These are phyloP conservation scores for Cucurbita ficifolia DNA, from an alignment of 306 rosid genomes.

Conservation along the genomic window DNA sequence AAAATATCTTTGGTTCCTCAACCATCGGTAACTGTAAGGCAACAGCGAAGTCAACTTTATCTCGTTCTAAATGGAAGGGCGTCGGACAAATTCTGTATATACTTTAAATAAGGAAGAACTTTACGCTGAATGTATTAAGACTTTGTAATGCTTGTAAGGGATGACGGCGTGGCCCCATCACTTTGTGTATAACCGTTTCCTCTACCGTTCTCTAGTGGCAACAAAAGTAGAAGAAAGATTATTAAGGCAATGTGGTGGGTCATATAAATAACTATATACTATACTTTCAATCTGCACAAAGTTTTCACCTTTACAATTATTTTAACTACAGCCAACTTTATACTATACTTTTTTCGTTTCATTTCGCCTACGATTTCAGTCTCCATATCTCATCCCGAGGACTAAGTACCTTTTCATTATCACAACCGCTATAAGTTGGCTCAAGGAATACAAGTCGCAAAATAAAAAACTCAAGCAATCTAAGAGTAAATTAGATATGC, in stretches of 20 bases:
- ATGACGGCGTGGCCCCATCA: slow-evolving; percentile 68
- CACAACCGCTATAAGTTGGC: neutral
- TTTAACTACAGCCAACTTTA: neutral
- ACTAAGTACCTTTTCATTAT: neutral
- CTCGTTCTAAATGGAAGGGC: slow-evolving; percentile 2
- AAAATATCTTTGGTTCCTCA: slow-evolving; percentile 50
- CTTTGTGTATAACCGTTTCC: slow-evolving; percentile 57
- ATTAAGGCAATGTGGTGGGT: neutral
- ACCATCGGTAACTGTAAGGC: slow-evolving; percentile 45
- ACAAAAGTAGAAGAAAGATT: slow-evolving; percentile 14
- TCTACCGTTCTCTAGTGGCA: slow-evolving; percentile 51
- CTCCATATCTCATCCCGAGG: neutral
- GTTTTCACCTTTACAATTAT: neutral
- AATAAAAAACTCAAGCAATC: neutral
- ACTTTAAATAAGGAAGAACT: slow-evolving; percentile 11
- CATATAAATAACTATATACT: neutral
- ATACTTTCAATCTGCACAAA: neutral
- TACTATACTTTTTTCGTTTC: neutral
- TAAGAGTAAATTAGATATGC: neutral
- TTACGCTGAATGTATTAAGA: slow-evolving; percentile 56
- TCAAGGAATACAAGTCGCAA: neutral
- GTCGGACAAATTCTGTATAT: neutral
- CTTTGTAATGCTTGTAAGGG: slow-evolving; percentile 43
- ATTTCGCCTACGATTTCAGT: neutral
- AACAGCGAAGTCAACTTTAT: neutral